Evolutionary conservation across 768 basidiomycete species (phyloP).

Genomic region (Tylopilus sp.): DNA sequence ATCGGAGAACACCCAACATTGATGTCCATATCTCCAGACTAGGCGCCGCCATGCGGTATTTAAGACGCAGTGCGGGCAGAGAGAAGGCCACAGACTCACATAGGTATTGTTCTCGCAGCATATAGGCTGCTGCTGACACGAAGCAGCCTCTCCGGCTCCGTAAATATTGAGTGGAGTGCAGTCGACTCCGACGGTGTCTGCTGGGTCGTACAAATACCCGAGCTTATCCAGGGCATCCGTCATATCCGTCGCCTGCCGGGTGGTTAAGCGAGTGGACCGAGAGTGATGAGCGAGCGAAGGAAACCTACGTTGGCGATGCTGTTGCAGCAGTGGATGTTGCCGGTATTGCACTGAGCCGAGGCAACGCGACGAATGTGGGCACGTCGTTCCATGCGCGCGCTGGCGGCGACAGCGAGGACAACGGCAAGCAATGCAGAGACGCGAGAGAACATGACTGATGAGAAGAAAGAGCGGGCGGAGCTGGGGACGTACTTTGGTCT

Average conservation of each 20-base stretch:
- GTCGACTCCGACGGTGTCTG: constrained; percentile 22
- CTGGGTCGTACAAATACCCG: constrained; percentile 9
- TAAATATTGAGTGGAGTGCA: constrained; percentile 20
- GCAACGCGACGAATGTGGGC: constrained; percentile 5
- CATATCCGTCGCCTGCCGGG: constrained; percentile 12
- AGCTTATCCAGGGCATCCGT: constrained; percentile 1
- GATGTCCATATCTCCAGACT: no score
- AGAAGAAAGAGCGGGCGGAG: not conserved
- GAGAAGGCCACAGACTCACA: constrained; percentile 11
- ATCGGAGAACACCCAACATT: constrained; percentile 26
- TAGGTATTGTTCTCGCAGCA: constrained; percentile 20
- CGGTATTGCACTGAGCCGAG: constrained; percentile 16
- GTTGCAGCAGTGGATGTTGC: constrained; percentile 20
- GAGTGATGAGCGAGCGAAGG: not conserved
- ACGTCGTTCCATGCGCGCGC: constrained; percentile 23
- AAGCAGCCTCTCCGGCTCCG: constrained; percentile 19
- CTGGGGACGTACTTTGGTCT: not conserved
- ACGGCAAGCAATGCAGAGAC: constrained; percentile 18
- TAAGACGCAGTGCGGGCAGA: not conserved
- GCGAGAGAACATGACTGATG: constrained; percentile 21
- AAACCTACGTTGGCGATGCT: constrained; percentile 19
- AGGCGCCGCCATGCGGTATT: constrained; percentile 7
- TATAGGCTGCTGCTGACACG: constrained; percentile 25
- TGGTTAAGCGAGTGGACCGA: not conserved
- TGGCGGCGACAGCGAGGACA: constrained; percentile 16